Base-by-base conservation (phyloP, 2,329 filamentous ascomycete genomes). In the Talaromyces sp. region DNA sequence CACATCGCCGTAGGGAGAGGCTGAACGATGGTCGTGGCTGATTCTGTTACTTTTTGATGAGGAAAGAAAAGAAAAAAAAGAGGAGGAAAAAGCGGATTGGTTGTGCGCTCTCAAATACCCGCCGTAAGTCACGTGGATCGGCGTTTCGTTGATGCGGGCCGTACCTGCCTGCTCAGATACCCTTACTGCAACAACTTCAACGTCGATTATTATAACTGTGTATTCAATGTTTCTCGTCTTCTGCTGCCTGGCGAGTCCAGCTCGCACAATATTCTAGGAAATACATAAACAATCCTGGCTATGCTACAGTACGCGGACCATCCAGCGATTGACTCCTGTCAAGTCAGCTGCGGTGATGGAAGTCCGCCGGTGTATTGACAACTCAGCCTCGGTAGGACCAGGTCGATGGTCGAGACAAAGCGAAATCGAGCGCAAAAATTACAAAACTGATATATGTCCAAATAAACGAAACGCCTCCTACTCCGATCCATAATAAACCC, bases 21-120 rank as follows among this genome's bases (percentile, higher is more conserved):
- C 77, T 75, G 77, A 78, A 81, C 84, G 82, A 81, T 78, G 83
- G 85, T 88, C 86, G 86, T 89, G 86, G 86, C 86, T 83, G 82
- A 83, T 78, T 83, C 82, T 78, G 82, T 82, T 81, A 70, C 70
- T 84, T 86, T 86, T 87, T 86, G 74, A 75, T 75, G 70, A 69
- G 83, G 74, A 76, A 75, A 76, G 75, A 78, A 75, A 78, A 80
- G 74, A 72, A 63, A 66, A 63, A 66, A 70, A 67, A 64, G 61
- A 60, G 59, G 58, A 51, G 51, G 53, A 66, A 67, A 66, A 56
- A 38, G 56, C 27, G 19, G 51, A n/a, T 19, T 41, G 59, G 62
- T 60, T 67, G 61, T 62, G 54, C 50, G 46, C 19, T 56, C 0
- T 52, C 52, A 29, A 29, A 64, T 73, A 71, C 59, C 14, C 29